Evolutionary conservation across 805 yeast genomes (phyloP), one percentile per base, ranked within the genome.

Genomic region (Schizosaccharomyces cryophilus): DNA sequence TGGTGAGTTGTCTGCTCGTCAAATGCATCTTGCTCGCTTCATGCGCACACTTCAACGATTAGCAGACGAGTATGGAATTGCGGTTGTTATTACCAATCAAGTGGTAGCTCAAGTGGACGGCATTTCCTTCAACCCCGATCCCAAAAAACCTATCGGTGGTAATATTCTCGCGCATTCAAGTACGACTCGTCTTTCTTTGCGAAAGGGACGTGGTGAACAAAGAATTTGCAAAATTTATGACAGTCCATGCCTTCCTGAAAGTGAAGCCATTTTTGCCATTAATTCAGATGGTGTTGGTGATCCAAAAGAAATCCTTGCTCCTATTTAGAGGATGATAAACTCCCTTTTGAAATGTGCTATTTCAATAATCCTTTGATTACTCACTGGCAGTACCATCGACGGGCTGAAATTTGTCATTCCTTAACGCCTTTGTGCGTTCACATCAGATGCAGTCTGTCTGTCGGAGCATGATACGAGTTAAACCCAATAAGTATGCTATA

Each of bases 31-130:
- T 62, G 96, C 96, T 38, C 84, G 83, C 71, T 88, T 84, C 68
- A 83, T 93, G 89, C 78, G 97, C 67, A 83, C 85, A 21, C 77
- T 93, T 63, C 97, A 93, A 71, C 75, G 95, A 67, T 77, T 93
- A 61, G 97, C 97, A 0, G 98, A 93, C 72, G 97, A 90, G 73
- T 93, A 86, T 72, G 98, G 98, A 58, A 87, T 93, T 62, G 98
- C 97, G 0, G 95, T 90, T 9, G 88, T 93, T 5, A 87, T 93
- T 58, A 85, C 94, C 1, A 93, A 93, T 73, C 98, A 93, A 72
- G 98, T 93, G 26, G 96, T 87, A 5, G 96, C 97, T 3, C 96
- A 89, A 72, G 98, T 93, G 21, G 98, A 93, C 69, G 94, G 94
- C 68, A 77, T 80, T 31, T 74, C 81, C 74, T 89, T 82, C 71